These are phyloP conservation scores for Alternaria ventricosa DNA, from an alignment of 2,329 filamentous ascomycete genomes.

Conservation along the genomic window DNA sequence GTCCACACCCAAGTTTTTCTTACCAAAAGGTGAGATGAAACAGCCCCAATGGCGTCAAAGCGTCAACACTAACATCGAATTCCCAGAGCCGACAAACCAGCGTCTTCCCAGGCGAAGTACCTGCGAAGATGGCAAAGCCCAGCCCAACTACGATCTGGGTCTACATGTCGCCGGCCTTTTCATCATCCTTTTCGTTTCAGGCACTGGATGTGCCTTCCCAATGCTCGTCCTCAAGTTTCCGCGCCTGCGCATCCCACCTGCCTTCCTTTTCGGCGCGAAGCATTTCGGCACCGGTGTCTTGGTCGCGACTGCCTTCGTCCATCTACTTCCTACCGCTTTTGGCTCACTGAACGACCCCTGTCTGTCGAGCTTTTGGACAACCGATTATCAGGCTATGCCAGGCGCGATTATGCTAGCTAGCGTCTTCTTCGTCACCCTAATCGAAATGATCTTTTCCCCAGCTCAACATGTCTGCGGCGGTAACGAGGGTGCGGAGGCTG, in stretches of 20 bases:
- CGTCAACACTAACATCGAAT: not conserved
- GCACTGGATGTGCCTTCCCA: conserved; percentile 65
- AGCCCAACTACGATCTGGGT: conserved; percentile 35
- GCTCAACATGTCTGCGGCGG: conserved; percentile 64
- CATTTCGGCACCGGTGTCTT: conserved; percentile 76
- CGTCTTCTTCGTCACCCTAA: conserved; percentile 66
- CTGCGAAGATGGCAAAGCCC: conserved; percentile 30
- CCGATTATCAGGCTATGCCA: conserved; percentile 65
- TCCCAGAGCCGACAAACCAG: conserved; percentile 13
- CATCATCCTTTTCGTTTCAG: conserved; percentile 43
- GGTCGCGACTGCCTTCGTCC: conserved; percentile 83
- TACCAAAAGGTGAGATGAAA: conserved; percentile 15
- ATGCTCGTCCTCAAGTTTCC: conserved; percentile 66
- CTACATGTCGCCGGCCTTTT: conserved; percentile 44
- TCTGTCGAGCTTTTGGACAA: conserved; percentile 64
- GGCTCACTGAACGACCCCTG: conserved; percentile 52
- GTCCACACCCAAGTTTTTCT: conserved; percentile 5
- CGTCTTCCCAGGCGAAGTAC: conserved; percentile 24
- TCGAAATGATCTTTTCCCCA: conserved; percentile 66
- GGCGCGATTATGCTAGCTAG: conserved; percentile 69
- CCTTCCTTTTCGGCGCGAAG: conserved; percentile 65
- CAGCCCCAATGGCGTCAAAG: not conserved
- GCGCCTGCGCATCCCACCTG: conserved; percentile 64
- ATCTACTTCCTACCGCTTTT: conserved; percentile 69
- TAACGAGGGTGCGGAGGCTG: conserved; percentile 47